Conservation (phyloP, 257 asterid genomes). For the Solanum arcanum region DNA sequence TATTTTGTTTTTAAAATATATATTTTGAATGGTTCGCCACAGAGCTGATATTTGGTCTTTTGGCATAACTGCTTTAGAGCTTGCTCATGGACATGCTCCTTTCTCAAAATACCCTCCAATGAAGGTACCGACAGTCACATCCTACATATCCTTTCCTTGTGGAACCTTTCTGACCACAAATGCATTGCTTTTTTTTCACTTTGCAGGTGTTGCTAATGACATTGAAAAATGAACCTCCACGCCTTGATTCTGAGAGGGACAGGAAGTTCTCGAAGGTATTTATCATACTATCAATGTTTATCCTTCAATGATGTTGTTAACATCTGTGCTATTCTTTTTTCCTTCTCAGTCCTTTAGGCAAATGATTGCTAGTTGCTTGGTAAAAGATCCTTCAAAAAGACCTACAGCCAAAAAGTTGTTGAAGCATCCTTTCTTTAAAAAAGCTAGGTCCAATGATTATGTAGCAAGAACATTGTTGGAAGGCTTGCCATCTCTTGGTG, state of each 20-base stretch:
- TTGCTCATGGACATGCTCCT: constrained; percentile 30
- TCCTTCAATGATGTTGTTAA: not conserved
- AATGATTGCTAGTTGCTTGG: constrained; percentile 21
- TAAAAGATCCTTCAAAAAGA: constrained; percentile 18
- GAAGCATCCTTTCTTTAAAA: constrained; percentile 19
- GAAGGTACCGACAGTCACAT: constrained; percentile 10
- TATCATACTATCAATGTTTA: not conserved
- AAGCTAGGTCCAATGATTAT: constrained; percentile 15
- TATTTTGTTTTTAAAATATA: not conserved
- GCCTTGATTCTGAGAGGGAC: constrained; percentile 19
- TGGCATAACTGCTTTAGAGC: constrained; percentile 24
- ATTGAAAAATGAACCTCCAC: constrained; percentile 18
- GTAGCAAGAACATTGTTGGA: constrained; percentile 7
- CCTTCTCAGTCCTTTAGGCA: constrained; percentile 12
- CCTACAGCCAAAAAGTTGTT: constrained; percentile 16
- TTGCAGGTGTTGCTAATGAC: constrained; percentile 20
- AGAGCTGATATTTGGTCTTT: constrained; percentile 27
- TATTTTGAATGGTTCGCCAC: not conserved
- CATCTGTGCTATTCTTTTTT: not conserved
- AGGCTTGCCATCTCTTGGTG: constrained; percentile 17
- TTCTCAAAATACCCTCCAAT: constrained; percentile 26
- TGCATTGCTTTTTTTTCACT: not conserved
- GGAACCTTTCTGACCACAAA: not conserved
- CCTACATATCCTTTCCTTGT: not conserved
- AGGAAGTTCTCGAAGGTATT: constrained; percentile 13